A percentile compares a stretch with the other conserved stretches of the same genome.
Evolutionary conservation across 495 filamentous ascomycete species (phyloP).

Genomic region (Hypoxylon lenormandii): DNA sequence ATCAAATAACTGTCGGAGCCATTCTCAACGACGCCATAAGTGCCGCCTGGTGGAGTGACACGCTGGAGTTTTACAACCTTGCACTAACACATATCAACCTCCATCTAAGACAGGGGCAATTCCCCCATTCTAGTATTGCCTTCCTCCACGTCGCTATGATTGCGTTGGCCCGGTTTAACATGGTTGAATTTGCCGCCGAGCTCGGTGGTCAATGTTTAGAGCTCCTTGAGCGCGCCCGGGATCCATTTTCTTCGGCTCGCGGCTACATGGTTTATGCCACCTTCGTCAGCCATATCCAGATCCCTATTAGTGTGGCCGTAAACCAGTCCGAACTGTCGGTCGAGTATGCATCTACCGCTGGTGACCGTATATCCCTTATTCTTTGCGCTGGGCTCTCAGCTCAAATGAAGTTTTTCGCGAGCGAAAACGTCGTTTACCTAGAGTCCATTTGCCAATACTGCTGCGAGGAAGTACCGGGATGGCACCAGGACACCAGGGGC

Average conservation of each 20-base stretch:
- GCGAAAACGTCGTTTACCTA: conserved; percentile 79
- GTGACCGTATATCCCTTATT: conserved; percentile 80
- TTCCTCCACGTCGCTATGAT: conserved; percentile 82
- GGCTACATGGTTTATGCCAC: conserved; percentile 78
- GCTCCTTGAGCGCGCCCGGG: conserved; percentile 73
- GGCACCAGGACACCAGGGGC: conserved; percentile 80
- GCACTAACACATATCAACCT: conserved; percentile 76
- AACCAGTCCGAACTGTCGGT: conserved; percentile 73
- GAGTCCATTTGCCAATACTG: conserved; percentile 78
- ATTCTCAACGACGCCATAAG: conserved; percentile 81
- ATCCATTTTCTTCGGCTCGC: conserved; percentile 75
- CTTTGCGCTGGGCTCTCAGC: conserved; percentile 79
- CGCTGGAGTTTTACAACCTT: conserved; percentile 79
- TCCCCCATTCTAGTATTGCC: conserved; percentile 79
- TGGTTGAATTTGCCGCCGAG: conserved; percentile 73
- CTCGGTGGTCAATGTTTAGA: conserved; percentile 73
- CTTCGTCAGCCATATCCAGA: conserved; percentile 78
- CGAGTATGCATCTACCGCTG: conserved; percentile 75
- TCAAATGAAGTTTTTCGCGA: conserved; percentile 75
- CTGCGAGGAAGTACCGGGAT: conserved; percentile 79
- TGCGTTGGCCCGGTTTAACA: conserved; percentile 76
- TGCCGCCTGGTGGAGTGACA: conserved; percentile 85
- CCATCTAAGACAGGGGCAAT: conserved; percentile 72
- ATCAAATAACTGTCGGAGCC: conserved; percentile 73
- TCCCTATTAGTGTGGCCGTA: conserved; percentile 70